These are phyloP conservation scores for Ceratobasidium sp. DNA, from an alignment of 1,284 basidiomycete genomes.

Conservation along the genomic window DNA sequence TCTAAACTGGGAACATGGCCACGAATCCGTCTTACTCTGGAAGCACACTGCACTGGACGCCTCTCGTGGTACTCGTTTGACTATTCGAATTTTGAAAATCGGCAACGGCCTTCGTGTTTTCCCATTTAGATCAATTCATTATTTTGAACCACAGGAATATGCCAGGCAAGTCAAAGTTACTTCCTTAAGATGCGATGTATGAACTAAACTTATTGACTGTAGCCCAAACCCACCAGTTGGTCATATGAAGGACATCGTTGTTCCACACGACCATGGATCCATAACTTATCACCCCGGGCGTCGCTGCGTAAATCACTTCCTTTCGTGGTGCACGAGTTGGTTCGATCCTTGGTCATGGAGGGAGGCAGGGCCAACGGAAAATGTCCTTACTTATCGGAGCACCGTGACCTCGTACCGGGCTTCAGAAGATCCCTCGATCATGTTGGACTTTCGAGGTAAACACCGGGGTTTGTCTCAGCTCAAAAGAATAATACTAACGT, in stretches of 20 bases:
- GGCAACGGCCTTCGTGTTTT: background rate
- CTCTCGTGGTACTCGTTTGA: background rate
- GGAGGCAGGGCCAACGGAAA: conserved; percentile 9
- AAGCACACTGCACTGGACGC: background rate
- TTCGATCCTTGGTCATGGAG: conserved; percentile 17
- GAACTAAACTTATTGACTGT: background rate
- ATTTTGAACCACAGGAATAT: conserved; percentile 24
- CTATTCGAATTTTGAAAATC: background rate
- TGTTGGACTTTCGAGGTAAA: conserved; percentile 26
- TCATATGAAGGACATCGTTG: background rate
- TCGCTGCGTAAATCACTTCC: conserved; percentile 20
- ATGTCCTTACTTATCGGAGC: conserved; percentile 8
- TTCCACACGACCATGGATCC: conserved; percentile 1
- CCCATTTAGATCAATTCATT: conserved; percentile 2
- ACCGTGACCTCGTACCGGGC: background rate
- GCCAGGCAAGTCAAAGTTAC: background rate
- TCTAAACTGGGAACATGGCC: background rate
- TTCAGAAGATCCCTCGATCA: conserved; percentile 10
- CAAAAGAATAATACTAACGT: background rate
- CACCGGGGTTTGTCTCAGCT: too few species aligned
- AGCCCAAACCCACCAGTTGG: background rate
- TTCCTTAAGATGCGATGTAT: background rate
- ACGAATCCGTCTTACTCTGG: background rate
- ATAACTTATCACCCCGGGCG: conserved; percentile 20
- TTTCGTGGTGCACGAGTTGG: background rate